These are phyloP conservation scores for Candida coquimbonensis DNA, from an alignment of 805 yeast species.

Conservation along the genomic window DNA sequence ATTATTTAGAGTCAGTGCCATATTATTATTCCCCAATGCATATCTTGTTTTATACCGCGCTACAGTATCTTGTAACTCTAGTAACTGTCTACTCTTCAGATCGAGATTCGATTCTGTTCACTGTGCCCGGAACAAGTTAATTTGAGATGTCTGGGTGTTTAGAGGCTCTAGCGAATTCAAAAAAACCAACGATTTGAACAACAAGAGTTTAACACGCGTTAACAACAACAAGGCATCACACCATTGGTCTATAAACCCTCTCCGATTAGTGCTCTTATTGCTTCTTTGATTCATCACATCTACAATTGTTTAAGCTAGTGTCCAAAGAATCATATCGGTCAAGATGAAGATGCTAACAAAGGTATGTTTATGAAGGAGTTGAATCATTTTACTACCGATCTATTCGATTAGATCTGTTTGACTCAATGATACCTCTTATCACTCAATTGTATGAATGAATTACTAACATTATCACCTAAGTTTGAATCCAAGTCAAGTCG, in stretches of 20 bases:
- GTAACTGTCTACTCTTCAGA: too few species aligned
- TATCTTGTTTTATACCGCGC: background rate
- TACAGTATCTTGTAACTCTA: background rate
- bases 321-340: slow-evolving; percentile 8
- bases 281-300: background rate
- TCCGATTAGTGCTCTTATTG: background rate
- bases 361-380: slow-evolving; percentile 30
- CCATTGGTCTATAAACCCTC: background rate
- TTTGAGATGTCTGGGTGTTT: slow-evolving; percentile 1
- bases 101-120: too few species aligned
- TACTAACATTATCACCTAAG: slow-evolving; percentile 30
- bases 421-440: background rate
- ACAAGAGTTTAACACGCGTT: slow-evolving; percentile 12
- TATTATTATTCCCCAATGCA: background rate
- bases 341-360: slow-evolving; percentile 81
- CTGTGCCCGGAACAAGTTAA: background rate
- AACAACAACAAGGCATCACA: background rate
- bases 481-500: slow-evolving; percentile 97
- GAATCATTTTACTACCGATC: background rate
- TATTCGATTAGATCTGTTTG: background rate
- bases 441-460: background rate
- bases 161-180: background rate
- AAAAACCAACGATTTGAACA: slow-evolving; percentile 3
- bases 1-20: background rate
- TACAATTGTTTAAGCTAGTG: background rate